A percentile compares a stretch with the other conserved stretches of the same genome.
These are phyloP conservation scores for Lachnellula arida DNA, from an alignment of 2,329 filamentous ascomycete species.

Conservation along the genomic window DNA sequence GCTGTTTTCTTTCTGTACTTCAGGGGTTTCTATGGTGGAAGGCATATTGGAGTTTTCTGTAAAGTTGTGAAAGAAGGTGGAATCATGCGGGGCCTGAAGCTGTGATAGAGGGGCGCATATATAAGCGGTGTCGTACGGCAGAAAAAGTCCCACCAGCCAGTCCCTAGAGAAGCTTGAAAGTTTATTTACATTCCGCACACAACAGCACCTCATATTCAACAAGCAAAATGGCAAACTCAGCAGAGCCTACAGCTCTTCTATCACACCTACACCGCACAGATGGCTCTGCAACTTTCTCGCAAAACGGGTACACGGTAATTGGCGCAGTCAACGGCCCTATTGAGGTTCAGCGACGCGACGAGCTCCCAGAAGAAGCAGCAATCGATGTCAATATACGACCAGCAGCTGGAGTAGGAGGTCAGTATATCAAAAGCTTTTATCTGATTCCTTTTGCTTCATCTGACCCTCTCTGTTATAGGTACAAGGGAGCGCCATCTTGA, in stretches of 20 bases:
- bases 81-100: neutral
- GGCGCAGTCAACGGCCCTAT: slow-evolving; percentile 89
- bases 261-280: slow-evolving; percentile 66
- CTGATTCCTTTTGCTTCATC: slow-evolving; percentile 1
- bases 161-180: neutral
- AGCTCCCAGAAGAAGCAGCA: slow-evolving; percentile 84
- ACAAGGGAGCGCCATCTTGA: slow-evolving; percentile 80
- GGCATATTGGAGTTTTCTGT: slow-evolving; percentile 22
- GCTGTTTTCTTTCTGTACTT: slow-evolving; percentile 5
- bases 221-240: slow-evolving; percentile 40
- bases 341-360: slow-evolving; percentile 82
- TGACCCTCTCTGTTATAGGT: slow-evolving; percentile 34
- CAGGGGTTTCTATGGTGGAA: slow-evolving; percentile 17
- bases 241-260: slow-evolving; percentile 43
- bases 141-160: neutral
- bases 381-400: slow-evolving; percentile 89
- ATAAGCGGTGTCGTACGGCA: neutral
- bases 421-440: slow-evolving; percentile 25
- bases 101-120: neutral
- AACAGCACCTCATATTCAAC: neutral
- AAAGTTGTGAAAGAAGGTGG: neutral
- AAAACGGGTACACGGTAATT: slow-evolving; percentile 73
- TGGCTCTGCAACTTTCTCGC: slow-evolving; percentile 73
- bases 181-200: neutral
- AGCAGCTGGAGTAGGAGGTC: slow-evolving; percentile 76